A percentile compares a stretch with the other conserved stretches of the same genome.
phyloP scores from a whole-genome alignment of 2,329 filamentous ascomycete genomes.

The Clarireedia monteithiana region DNA sequence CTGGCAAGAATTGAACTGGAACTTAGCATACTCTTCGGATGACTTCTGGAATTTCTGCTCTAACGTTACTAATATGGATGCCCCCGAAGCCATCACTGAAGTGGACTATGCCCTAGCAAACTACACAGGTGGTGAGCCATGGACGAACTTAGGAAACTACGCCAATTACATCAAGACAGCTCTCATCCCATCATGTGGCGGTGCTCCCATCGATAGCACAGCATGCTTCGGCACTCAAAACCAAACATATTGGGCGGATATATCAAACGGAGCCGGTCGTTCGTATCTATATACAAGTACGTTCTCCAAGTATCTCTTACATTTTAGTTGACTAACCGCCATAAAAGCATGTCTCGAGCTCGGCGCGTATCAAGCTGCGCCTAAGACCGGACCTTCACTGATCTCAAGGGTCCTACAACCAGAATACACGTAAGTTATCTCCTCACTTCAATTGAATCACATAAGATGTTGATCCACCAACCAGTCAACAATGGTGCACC shows the following conservation, averaged over 20 bases:
- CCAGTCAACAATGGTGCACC: conserved; percentile 40
- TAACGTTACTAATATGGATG: conserved; percentile 40
- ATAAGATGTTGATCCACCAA: background rate
- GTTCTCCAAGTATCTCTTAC: background rate
- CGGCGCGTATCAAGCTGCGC: conserved; percentile 42
- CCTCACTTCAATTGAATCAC: background rate
- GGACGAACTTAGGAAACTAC: conserved; percentile 44
- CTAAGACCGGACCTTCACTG: conserved; percentile 36
- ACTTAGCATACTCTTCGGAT: conserved; percentile 31
- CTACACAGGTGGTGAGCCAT: conserved; percentile 41
- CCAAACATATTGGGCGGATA: conserved; percentile 36
- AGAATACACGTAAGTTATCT: conserved; percentile 38
- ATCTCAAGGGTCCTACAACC: conserved; percentile 40
- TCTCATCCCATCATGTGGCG: conserved; percentile 36
- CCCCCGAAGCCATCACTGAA: conserved; percentile 35
- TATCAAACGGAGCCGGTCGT: conserved; percentile 33
- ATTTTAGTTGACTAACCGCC: background rate
- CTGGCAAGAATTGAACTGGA: conserved; percentile 49
- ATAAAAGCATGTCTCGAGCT: conserved; percentile 36
- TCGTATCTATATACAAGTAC: conserved; percentile 42
- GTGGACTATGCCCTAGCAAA: conserved; percentile 39
- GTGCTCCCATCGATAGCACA: conserved; percentile 34
- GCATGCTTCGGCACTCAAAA: conserved; percentile 37
- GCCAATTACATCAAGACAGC: conserved; percentile 42
- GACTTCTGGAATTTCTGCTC: conserved; percentile 46